These are phyloP conservation scores for Mycena amicta DNA, from an alignment of 768 basidiomycete genomes.

Conservation along the genomic window DNA sequence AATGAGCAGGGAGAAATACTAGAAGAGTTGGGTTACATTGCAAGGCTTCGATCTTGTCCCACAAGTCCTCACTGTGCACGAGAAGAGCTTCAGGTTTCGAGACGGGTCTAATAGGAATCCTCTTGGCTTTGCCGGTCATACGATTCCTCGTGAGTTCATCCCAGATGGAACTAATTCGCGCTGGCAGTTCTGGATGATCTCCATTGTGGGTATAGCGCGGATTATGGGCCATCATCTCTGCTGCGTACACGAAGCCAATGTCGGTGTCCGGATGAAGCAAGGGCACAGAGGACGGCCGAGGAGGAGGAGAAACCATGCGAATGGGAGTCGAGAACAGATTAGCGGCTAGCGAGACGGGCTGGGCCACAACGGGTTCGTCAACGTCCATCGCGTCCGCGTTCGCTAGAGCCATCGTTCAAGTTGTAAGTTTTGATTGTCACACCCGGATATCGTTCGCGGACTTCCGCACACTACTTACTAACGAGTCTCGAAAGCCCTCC, in stretches of 20 bases:
- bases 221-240: constrained; percentile 80
- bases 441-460: too few species aligned
- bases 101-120: constrained; percentile 74
- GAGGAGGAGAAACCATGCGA: not conserved
- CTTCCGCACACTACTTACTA: too few species aligned
- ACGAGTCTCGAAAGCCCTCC: too few species aligned
- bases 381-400: constrained; percentile 3
- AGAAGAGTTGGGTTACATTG: constrained; percentile 51
- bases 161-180: constrained; percentile 81
- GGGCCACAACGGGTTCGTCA: not conserved
- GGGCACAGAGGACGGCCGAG: constrained; percentile 48
- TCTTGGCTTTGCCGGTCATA: constrained; percentile 72
- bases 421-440: too few species aligned
- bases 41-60: constrained; percentile 86
- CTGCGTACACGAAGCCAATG: constrained; percentile 87
- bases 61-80: constrained; percentile 89
- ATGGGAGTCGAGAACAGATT: not conserved
- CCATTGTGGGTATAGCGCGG: constrained; percentile 51
- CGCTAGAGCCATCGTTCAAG: too few species aligned
- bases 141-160: constrained; percentile 60
- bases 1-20: constrained; percentile 6
- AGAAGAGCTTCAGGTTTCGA: constrained; percentile 79
- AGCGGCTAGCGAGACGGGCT: not conserved
- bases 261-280: constrained; percentile 40
- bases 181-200: constrained; percentile 68